These are phyloP conservation scores for Saitozyma podzolica DNA, from an alignment of 768 basidiomycete species.

Conservation along the genomic window DNA sequence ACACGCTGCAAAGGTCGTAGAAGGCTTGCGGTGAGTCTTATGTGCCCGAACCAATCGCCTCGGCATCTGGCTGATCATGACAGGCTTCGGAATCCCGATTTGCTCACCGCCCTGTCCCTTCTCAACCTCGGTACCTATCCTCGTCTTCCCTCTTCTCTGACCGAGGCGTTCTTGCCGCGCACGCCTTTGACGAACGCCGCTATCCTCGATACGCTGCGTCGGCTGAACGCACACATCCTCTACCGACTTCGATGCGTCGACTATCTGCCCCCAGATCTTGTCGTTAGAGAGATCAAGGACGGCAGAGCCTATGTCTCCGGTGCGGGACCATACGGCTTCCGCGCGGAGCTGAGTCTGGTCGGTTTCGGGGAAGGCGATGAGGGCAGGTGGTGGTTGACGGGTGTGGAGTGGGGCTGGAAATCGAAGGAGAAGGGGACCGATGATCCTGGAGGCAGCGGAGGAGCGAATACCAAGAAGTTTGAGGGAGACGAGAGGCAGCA, in stretches of 20 bases:
- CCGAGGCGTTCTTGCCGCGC: slow-evolving; percentile 71
- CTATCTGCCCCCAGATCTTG: slow-evolving; percentile 74
- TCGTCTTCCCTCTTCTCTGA: slow-evolving; percentile 75
- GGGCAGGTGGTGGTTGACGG: slow-evolving; percentile 71
- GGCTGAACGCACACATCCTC: slow-evolving; percentile 75
- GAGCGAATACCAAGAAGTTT: slow-evolving; percentile 52
- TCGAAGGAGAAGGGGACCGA: slow-evolving; percentile 72
- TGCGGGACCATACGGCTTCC: background rate
- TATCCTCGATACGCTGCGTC: slow-evolving; percentile 65
- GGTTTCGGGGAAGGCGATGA: slow-evolving; percentile 31
- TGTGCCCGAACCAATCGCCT: background rate
- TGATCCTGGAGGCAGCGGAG: slow-evolving; percentile 62
- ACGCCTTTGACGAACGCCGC: slow-evolving; percentile 67
- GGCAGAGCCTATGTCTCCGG: slow-evolving; percentile 64
- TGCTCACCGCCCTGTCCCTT: slow-evolving; percentile 86
- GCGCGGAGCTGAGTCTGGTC: slow-evolving; percentile 32
- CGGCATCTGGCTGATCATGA: slow-evolving; percentile 4
- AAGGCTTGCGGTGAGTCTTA: slow-evolving; percentile 68
- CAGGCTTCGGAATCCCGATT: slow-evolving; percentile 89
- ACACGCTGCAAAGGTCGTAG: slow-evolving; percentile 68
- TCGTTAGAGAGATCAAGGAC: slow-evolving; percentile 26
- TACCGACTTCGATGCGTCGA: slow-evolving; percentile 77
- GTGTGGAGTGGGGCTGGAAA: slow-evolving; percentile 71
- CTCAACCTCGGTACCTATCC: slow-evolving; percentile 82
- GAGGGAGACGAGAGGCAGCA: slow-evolving; percentile 34